phyloP scores from a whole-genome alignment of 345 rosid species.

The Laguncularia racemosa region DNA sequence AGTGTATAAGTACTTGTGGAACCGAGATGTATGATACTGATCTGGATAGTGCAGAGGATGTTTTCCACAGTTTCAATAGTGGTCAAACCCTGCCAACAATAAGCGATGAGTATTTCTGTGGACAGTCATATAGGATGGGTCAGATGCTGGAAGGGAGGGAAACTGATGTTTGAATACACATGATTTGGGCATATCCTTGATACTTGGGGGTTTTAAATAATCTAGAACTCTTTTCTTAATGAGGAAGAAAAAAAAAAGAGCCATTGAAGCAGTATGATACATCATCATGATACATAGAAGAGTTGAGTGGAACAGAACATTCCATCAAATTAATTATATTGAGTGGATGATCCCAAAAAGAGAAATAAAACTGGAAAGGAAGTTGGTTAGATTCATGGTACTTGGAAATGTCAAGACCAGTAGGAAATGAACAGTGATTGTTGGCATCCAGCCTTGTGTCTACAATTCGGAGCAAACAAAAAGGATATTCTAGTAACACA shows the following conservation, averaged over 20 bases:
- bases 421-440: constrained; percentile 12
- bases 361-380: background rate
- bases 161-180: no score
- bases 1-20: no score
- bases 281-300: background rate
- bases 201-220: background rate
- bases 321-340: background rate
- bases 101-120: no score
- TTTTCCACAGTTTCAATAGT: no score
- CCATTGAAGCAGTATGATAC: background rate
- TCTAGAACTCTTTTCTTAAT: background rate
- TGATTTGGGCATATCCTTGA: no score
- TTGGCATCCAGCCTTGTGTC: constrained; percentile 8
- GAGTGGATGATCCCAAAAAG: no score
- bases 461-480: constrained; percentile 7
- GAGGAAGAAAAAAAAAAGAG: constrained; percentile 1
- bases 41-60: no score
- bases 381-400: background rate
- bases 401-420: background rate
- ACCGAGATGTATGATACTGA: no score
- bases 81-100: no score
- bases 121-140: no score
- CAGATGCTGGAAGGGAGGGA: no score
- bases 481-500: constrained; percentile 12
- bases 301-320: background rate